Evolutionary conservation across 805 yeast species (phyloP).

Genomic region (Yamadazyma phyllophila): DNA sequence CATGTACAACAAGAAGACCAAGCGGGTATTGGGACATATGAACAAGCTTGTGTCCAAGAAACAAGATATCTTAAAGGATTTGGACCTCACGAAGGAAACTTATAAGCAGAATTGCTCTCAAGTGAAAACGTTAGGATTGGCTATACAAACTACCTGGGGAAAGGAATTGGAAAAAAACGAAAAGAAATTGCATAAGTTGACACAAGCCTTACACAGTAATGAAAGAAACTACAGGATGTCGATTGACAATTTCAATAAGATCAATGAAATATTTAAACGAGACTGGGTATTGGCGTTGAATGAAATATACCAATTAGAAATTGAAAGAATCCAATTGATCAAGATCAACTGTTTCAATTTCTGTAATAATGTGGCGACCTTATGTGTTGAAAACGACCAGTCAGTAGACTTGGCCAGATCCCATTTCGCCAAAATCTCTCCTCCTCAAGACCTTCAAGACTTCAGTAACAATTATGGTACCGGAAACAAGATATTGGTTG

Average conservation of each 20-base stretch:
- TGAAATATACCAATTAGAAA: slow-evolving; percentile 65
- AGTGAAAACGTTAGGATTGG: slow-evolving; percentile 58
- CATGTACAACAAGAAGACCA: slow-evolving; percentile 50
- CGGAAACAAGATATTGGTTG: slow-evolving; percentile 57
- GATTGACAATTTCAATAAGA: slow-evolving; percentile 50
- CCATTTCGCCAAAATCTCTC: slow-evolving; percentile 65
- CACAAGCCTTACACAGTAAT: slow-evolving; percentile 36
- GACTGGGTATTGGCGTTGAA: slow-evolving; percentile 71
- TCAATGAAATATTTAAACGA: slow-evolving; percentile 60
- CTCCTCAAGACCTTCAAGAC: slow-evolving; percentile 52
- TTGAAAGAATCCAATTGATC: slow-evolving; percentile 66
- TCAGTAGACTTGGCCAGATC: slow-evolving; percentile 70
- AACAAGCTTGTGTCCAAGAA: slow-evolving; percentile 52
- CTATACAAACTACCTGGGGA: slow-evolving; percentile 68
- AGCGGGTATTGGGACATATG: slow-evolving; percentile 57
- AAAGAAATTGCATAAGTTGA: slow-evolving; percentile 51
- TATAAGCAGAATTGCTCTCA: slow-evolving; percentile 59
- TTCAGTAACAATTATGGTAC: slow-evolving; percentile 60
- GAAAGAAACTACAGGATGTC: slow-evolving; percentile 59
- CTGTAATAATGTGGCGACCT: slow-evolving; percentile 68
- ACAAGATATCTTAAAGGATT: slow-evolving; percentile 31
- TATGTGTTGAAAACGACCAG: slow-evolving; percentile 77
- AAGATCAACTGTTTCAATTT: slow-evolving; percentile 76
- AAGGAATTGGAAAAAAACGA: slow-evolving; percentile 64
- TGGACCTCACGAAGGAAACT: slow-evolving; percentile 40